phyloP scores from a whole-genome alignment of 176 grass and related monocot species.

The maize (Zea mays) region Zm-B73-REFERENCE-NAM-5.0 NC_050098.1:18252501-18253000 shows the following conservation, averaged over 20 bases:
- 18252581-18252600: neutral
- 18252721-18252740: neutral
- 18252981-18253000: too few species aligned
- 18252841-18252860: too few species aligned
- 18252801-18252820: too few species aligned
- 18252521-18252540: neutral
- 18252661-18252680: neutral
- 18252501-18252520: neutral
- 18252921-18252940: too few species aligned
- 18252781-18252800: too few species aligned
- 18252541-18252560: neutral
- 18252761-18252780: neutral
- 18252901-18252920: too few species aligned
- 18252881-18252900: too few species aligned
- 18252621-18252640: neutral
- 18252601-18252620: neutral
- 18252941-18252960: too few species aligned
- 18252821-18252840: too few species aligned
- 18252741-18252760: neutral
- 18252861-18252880: too few species aligned
- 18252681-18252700: neutral
- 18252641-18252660: neutral
- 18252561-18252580: neutral
- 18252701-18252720: neutral
- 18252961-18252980: too few species aligned